Evolutionary conservation across 2,329 filamentous ascomycete genomes (phyloP), one percentile per base, ranked within the genome.

Genomic region (Trichophaea hybrida): DNA sequence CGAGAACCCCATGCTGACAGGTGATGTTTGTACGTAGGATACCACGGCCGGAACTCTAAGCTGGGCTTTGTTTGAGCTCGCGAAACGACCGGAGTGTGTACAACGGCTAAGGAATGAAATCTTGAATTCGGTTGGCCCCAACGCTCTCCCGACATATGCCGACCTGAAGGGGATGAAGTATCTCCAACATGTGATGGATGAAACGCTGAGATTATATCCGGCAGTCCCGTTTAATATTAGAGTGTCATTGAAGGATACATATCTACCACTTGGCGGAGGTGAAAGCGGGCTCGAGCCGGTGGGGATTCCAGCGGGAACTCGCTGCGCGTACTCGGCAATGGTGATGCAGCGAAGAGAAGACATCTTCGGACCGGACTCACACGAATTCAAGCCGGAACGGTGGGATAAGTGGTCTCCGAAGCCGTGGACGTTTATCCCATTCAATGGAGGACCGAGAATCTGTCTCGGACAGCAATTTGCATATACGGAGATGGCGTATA

Each of bases 101-200:
- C 71, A 75, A 56, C 86, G 82, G 70, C 77, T 96, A 55, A 82
- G 89, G 31, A 72, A 75, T 31, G 88, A 95, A 72, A 88, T 95
- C 68, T 71, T 83, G 32, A 70, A 77, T 1, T 75, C 76, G 0
- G 78, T 95, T 4, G 89, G 89, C 1, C 71, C 78, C 5, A 74
- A 80, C 12, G 73, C 71, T 55, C 72, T 71, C 13, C 83, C 84
- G 0, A 88, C 84, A 0, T 95, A 94, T 71, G 78, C 81, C 10
- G 80, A 95, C 69, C 77, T 95, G 61, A 95, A 94, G 75, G 78
- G 78, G 65, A 94, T 95, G 88, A 84, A 85, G 68, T 95, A 91
- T 71, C 79, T 93, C 13, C 76, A 73, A 51, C 73, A 83, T 67
- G 74, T 85, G 54, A 77, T 94, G 67, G 85, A 87, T 73, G 88